Evolutionary conservation across 1,139 yeast genomes (phyloP).

Genomic region (Kodamaea alishanica): DNA sequence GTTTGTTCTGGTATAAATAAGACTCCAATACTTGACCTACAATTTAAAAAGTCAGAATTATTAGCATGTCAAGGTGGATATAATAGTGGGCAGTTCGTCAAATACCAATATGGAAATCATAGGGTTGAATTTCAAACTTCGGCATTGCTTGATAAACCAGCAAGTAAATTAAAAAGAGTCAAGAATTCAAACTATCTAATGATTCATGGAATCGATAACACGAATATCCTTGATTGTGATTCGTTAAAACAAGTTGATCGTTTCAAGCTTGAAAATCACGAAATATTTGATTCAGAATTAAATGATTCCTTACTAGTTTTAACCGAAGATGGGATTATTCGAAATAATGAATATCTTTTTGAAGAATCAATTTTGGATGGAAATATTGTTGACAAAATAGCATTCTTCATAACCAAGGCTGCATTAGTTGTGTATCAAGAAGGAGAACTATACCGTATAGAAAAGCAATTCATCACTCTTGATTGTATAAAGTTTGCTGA

Average conservation of each 20-base stretch:
- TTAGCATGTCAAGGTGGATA: conserved; percentile 39
- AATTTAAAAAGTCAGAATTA: conserved; percentile 14
- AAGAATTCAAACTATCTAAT: too few species aligned
- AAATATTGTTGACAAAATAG: background rate
- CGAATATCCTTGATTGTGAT: too few species aligned
- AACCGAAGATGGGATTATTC: background rate
- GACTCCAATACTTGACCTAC: conserved; percentile 37
- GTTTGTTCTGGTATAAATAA: conserved; percentile 25
- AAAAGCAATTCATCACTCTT: too few species aligned
- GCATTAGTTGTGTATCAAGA: too few species aligned
- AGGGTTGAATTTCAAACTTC: too few species aligned
- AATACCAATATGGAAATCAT: conserved; percentile 4
- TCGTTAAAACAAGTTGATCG: background rate
- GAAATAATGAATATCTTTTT: background rate
- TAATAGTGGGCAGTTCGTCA: conserved; percentile 34
- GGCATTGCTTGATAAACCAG: too few species aligned
- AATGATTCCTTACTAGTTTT: background rate
- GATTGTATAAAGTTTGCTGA: too few species aligned
- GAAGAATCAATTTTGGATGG: conserved; percentile 1
- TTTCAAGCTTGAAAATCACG: background rate
- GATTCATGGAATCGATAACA: too few species aligned
- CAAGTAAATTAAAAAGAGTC: too few species aligned
- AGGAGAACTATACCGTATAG: too few species aligned
- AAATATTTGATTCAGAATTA: background rate
- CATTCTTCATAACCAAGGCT: conserved; percentile 1